phyloP scores from a whole-genome alignment of 1,139 yeast genomes.

The Protomyces macrosporus region DNA sequence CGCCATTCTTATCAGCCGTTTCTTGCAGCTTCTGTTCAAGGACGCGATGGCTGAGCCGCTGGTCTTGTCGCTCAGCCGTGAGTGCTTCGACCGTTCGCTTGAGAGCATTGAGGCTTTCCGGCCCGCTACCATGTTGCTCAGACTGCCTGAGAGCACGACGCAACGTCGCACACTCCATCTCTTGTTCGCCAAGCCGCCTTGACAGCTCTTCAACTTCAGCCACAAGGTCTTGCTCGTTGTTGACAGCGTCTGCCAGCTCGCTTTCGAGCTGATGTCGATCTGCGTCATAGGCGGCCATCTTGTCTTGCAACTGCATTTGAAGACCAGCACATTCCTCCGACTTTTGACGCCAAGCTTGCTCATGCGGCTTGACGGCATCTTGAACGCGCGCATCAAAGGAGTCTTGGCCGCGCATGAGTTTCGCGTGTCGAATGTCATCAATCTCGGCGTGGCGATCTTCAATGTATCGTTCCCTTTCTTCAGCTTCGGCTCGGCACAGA shows the following conservation, averaged over 20 bases:
- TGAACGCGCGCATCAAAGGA: constrained; percentile 9
- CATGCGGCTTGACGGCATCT: constrained; percentile 12
- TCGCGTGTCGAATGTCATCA: constrained; percentile 6
- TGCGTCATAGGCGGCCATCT: background rate
- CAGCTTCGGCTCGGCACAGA: constrained; percentile 1
- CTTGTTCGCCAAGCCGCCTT: background rate
- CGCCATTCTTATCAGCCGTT: background rate
- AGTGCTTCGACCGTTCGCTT: background rate
- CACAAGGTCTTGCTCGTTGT: background rate
- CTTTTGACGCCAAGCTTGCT: constrained; percentile 15
- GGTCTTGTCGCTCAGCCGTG: background rate
- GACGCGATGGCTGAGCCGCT: background rate
- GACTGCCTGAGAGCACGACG: background rate
- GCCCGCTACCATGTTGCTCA: background rate
- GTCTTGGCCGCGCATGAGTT: constrained; percentile 4
- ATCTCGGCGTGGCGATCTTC: constrained; percentile 20
- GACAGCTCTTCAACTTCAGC: background rate
- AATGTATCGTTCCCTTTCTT: constrained; percentile 11
- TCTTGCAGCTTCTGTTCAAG: background rate
- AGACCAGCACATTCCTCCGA: constrained; percentile 1
- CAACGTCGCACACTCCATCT: background rate
- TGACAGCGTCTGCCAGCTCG: background rate
- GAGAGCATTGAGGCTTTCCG: background rate
- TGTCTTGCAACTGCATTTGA: background rate
- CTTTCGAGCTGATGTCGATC: background rate